A percentile compares a stretch with the other conserved stretches of the same genome.
These are phyloP conservation scores for Geotrichum ghanense DNA, from an alignment of 805 yeast genomes.

Conservation along the genomic window DNA sequence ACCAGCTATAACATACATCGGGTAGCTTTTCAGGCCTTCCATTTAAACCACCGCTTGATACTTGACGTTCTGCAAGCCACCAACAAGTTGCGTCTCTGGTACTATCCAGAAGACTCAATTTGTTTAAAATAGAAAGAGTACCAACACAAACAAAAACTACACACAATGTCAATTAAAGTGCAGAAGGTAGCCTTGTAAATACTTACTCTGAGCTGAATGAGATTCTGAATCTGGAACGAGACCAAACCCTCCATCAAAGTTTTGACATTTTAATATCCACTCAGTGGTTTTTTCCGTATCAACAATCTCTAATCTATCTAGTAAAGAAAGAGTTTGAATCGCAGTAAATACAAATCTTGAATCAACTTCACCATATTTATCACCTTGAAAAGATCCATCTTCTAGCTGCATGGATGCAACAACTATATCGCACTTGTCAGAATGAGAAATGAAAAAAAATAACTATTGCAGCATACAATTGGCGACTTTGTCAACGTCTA, in stretches of 20 bases:
- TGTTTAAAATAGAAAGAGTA: constrained; percentile 56
- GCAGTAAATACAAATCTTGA: constrained; percentile 84
- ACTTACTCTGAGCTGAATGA: constrained; percentile 69
- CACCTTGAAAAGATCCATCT: constrained; percentile 80
- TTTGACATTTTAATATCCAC: constrained; percentile 60
- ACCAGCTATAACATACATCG: constrained; percentile 97
- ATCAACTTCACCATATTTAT: constrained; percentile 83
- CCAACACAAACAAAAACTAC: constrained; percentile 68
- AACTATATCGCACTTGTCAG: constrained; percentile 9
- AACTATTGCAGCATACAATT: constrained; percentile 25
- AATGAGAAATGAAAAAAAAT: constrained; percentile 19
- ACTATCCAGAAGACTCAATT: constrained; percentile 37
- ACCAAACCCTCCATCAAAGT: constrained; percentile 96
- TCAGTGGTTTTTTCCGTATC: constrained; percentile 40
- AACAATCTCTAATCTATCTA: constrained; percentile 46
- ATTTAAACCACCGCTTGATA: constrained; percentile 79
- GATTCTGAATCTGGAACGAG: constrained; percentile 89
- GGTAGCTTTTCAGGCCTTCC: constrained; percentile 95
- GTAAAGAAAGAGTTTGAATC: constrained; percentile 55
- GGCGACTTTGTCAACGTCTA: constrained; percentile 27
- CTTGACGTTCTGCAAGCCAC: constrained; percentile 92
- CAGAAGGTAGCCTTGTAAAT: background rate
- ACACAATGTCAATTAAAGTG: background rate
- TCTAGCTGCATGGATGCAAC: constrained; percentile 36
- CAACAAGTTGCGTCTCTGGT: constrained; percentile 31